Evolutionary conservation across 202 grass and related monocot genomes (phyloP).

Genomic region (Panicum virgatum): DNA sequence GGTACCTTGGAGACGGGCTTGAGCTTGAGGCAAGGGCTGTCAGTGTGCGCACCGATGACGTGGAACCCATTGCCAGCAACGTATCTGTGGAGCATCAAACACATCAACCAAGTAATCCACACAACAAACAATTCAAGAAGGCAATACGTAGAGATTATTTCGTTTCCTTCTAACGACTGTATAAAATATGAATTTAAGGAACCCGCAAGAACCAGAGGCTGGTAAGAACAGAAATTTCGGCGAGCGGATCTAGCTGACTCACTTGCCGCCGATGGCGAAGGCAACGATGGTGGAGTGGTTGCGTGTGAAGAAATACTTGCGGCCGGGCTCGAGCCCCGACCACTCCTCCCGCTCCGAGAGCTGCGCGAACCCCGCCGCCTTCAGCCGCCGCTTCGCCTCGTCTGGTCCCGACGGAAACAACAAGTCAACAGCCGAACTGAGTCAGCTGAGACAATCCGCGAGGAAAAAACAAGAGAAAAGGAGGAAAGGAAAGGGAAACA

Average conservation of each 20-base stretch:
- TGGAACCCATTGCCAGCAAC: slow-evolving; percentile 87
- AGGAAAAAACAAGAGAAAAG: not conserved
- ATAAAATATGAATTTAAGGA: not conserved
- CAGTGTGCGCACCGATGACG: slow-evolving; percentile 85
- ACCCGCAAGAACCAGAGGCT: not conserved
- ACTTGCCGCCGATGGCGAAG: slow-evolving; percentile 89
- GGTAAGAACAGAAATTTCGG: not conserved
- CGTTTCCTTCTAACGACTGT: not conserved
- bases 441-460: not conserved
- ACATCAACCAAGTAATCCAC: slow-evolving; percentile 37
- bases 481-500: not conserved
- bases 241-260: slow-evolving; percentile 31
- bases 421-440: not conserved
- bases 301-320: slow-evolving; percentile 95
- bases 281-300: slow-evolving; percentile 90
- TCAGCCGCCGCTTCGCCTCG: slow-evolving; percentile 77
- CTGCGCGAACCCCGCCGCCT: slow-evolving; percentile 65
- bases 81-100: slow-evolving; percentile 56
- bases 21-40: slow-evolving; percentile 92
- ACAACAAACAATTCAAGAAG: not conserved
- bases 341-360: slow-evolving; percentile 84
- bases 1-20: slow-evolving; percentile 85
- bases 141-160: not conserved
- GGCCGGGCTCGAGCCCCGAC: slow-evolving; percentile 58
- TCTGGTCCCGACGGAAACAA: slow-evolving; percentile 39